Evolutionary conservation across 495 filamentous ascomycete species (phyloP).

Genomic region (Terfezia claveryi): DNA sequence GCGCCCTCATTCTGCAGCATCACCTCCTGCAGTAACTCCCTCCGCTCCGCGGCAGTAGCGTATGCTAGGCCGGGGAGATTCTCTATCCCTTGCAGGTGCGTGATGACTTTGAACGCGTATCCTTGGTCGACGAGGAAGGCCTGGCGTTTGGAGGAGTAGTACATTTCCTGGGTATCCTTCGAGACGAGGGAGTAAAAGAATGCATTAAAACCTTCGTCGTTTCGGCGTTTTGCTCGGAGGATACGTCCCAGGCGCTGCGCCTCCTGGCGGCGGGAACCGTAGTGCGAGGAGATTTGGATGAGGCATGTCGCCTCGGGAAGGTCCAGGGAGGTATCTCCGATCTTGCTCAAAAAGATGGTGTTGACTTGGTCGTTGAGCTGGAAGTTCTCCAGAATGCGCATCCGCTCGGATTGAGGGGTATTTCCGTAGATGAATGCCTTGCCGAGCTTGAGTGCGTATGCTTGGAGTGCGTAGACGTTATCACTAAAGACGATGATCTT

Average conservation of each 20-base stretch:
- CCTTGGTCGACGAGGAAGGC: slow-evolving; percentile 97
- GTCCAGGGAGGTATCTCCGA: slow-evolving; percentile 93
- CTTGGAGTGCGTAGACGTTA: slow-evolving; percentile 82
- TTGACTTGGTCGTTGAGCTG: slow-evolving; percentile 84
- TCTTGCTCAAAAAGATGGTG: slow-evolving; percentile 94
- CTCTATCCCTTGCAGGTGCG: slow-evolving; percentile 79
- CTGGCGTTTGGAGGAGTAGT: slow-evolving; percentile 88
- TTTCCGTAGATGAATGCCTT: slow-evolving; percentile 90
- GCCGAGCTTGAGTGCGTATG: slow-evolving; percentile 60
- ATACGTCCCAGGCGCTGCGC: slow-evolving; percentile 89
- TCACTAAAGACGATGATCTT: slow-evolving; percentile 99
- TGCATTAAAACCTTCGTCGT: slow-evolving; percentile 97
- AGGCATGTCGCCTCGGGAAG: slow-evolving; percentile 90
- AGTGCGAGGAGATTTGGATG: slow-evolving; percentile 96
- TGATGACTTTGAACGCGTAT: slow-evolving; percentile 98
- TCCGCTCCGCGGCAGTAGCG: slow-evolving; percentile 54
- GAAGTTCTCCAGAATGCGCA: slow-evolving; percentile 85
- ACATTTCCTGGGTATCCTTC: slow-evolving; percentile 96
- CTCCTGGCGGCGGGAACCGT: slow-evolving; percentile 91
- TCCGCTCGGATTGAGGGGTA: slow-evolving; percentile 66
- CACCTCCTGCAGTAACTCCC: slow-evolving; percentile 78
- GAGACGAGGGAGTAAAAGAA: slow-evolving; percentile 97
- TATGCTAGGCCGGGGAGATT: slow-evolving; percentile 61
- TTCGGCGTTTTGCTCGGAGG: slow-evolving; percentile 81
- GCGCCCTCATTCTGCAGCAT: slow-evolving; percentile 66